Conservation (phyloP, 306 rosid genomes). For the Glycyrrhiza uralensis region DNA sequence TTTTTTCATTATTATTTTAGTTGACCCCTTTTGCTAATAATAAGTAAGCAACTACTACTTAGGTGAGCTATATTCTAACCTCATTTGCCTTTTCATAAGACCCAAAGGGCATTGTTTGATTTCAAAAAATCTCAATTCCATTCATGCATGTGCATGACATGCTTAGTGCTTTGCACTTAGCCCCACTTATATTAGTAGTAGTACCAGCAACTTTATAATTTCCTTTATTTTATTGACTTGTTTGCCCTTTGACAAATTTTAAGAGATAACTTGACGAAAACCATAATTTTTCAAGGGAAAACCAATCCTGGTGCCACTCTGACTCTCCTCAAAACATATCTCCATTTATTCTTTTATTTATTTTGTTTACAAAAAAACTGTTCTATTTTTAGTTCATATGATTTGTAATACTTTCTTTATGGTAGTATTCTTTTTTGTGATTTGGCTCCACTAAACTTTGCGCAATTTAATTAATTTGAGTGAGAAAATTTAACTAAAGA, state of each 20-base stretch:
- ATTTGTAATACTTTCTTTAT: background rate
- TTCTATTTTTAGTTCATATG: background rate
- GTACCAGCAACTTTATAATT: background rate
- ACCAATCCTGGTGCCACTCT: background rate
- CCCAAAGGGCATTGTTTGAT: conserved; percentile 18
- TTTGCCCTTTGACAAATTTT: background rate
- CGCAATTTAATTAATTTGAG: background rate
- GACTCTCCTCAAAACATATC: background rate
- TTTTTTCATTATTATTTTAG: conserved; percentile 26
- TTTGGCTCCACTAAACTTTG: no score
- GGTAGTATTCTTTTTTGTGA: background rate
- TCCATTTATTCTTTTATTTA: background rate
- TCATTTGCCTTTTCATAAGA: conserved; percentile 22
- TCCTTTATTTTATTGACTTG: background rate
- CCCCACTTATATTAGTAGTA: background rate
- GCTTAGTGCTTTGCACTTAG: conserved; percentile 26
- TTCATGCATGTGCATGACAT: conserved; percentile 28
- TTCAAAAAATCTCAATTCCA: background rate
- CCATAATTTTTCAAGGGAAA: background rate
- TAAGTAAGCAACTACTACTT: conserved; percentile 30
- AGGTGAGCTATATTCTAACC: background rate
- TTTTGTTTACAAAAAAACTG: background rate
- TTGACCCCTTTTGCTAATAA: conserved; percentile 28
- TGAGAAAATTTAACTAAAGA: background rate
- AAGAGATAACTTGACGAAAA: background rate